These are phyloP conservation scores for Geosmithia putterillii DNA, from an alignment of 2,329 filamentous ascomycete genomes.

Conservation along the genomic window DNA sequence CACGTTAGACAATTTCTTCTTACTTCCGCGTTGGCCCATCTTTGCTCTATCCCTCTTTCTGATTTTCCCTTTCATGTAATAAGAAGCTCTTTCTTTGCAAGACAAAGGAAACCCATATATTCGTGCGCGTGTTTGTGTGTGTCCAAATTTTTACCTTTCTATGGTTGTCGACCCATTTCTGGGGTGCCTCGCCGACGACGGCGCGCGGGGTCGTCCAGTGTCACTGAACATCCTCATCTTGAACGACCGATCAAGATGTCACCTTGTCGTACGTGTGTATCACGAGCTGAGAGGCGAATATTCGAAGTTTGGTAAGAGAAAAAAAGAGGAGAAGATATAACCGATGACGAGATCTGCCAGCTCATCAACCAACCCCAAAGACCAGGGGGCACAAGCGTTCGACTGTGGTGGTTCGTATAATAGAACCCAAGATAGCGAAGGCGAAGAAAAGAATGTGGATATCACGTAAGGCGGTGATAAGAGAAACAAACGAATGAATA, in stretches of 20 bases:
- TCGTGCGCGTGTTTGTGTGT: too few species aligned
- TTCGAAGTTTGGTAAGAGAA: neutral
- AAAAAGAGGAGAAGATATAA: neutral
- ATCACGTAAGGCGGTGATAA: neutral
- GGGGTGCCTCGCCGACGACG: conserved; percentile 1
- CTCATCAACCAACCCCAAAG: neutral
- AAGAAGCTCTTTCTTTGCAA: too few species aligned
- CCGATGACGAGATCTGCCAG: neutral
- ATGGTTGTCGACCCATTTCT: conserved; percentile 2
- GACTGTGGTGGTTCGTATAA: neutral
- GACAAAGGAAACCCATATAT: too few species aligned
- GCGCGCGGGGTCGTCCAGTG: neutral
- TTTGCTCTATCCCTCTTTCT: conserved; percentile 4
- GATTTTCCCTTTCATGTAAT: too few species aligned
- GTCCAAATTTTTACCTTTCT: conserved; percentile 4
- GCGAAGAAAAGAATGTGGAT: neutral
- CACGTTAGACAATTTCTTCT: neutral
- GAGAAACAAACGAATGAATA: conserved; percentile 1
- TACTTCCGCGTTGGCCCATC: neutral
- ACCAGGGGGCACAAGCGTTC: neutral
- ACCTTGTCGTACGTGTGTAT: neutral
- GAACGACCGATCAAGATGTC: neutral
- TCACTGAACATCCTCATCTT: conserved; percentile 3
- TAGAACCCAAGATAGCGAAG: conserved; percentile 1
- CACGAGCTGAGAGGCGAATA: neutral